Percentiles rank a stretch among this genome's conserved stretches.
phyloP scores from a whole-genome alignment of 2,329 filamentous ascomycete genomes.

The Curvularia eragrostidis region DNA sequence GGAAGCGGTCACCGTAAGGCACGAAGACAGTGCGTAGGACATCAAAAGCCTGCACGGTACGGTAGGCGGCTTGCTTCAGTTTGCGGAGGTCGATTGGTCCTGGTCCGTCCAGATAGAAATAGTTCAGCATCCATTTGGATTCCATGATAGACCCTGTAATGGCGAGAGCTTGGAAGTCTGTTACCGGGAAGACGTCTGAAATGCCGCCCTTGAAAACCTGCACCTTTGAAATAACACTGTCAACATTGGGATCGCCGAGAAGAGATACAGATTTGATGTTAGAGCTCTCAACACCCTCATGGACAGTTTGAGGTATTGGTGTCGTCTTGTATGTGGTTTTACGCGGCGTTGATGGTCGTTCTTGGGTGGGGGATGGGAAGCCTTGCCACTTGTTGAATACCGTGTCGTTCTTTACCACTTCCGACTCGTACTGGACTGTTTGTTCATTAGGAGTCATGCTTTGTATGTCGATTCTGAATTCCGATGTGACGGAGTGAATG shows the following conservation, averaged over 20 bases:
- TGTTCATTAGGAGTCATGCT: conserved; percentile 15
- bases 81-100: conserved; percentile 42
- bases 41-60: conserved; percentile 43
- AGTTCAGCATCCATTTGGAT: conserved; percentile 47
- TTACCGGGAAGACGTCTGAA: conserved; percentile 43
- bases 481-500: conserved; percentile 41
- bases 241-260: conserved; percentile 44
- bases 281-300: conserved; percentile 29
- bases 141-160: conserved; percentile 45
- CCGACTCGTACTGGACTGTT: conserved; percentile 11
- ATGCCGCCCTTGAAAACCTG: conserved; percentile 47
- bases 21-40: conserved; percentile 48
- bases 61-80: conserved; percentile 41
- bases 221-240: conserved; percentile 45
- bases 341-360: conserved; percentile 19
- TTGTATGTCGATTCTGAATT: conserved; percentile 29
- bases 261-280: conserved; percentile 37
- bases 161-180: conserved; percentile 44
- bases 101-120: conserved; percentile 43
- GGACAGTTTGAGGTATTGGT: conserved; percentile 36
- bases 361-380: conserved; percentile 16
- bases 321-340: conserved; percentile 24
- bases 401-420: conserved; percentile 21
- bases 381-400: conserved; percentile 40
- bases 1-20: conserved; percentile 42